phyloP scores from a whole-genome alignment of 768 basidiomycete species.

The Pulveroboletus sp. region DNA sequence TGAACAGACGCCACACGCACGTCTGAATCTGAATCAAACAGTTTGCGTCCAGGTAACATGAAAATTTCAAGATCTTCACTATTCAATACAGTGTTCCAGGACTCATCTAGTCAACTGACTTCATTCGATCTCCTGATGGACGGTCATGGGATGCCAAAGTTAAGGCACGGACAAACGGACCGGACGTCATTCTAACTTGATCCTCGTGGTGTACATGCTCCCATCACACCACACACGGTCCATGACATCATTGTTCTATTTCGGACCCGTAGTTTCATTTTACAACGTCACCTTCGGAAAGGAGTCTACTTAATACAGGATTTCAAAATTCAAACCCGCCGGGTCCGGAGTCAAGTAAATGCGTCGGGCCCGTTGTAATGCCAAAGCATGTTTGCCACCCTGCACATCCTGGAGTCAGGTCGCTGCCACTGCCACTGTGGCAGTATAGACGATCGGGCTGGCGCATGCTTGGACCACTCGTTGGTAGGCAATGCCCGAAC shows the following conservation, averaged over 20 bases:
- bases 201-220: conserved; percentile 18
- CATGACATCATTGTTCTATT: conserved; percentile 8
- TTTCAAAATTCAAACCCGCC: not conserved
- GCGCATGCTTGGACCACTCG: not conserved
- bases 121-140: too few relatives aligned
- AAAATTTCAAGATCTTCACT: too few relatives aligned
- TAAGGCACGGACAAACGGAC: too few relatives aligned
- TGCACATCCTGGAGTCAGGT: conserved; percentile 3
- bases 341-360: conserved; percentile 6
- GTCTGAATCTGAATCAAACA: too few relatives aligned
- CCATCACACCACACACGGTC: conserved; percentile 12
- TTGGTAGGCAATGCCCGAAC: conserved; percentile 4
- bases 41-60: too few relatives aligned
- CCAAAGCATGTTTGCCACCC: conserved; percentile 5
- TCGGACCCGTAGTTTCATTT: conserved; percentile 21
- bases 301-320: not conserved
- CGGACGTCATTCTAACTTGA: conserved; percentile 1
- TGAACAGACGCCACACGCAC: too few relatives aligned
- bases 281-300: not conserved
- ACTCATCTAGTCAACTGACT: too few relatives aligned
- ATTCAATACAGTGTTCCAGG: too few relatives aligned
- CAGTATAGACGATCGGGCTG: conserved; percentile 3
- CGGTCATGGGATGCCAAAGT: too few relatives aligned
- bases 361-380: conserved; percentile 15
- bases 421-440: conserved; percentile 6